Conservation (phyloP, 768 basidiomycete genomes). For the Rhodosporidiobolus sp. region DNA sequence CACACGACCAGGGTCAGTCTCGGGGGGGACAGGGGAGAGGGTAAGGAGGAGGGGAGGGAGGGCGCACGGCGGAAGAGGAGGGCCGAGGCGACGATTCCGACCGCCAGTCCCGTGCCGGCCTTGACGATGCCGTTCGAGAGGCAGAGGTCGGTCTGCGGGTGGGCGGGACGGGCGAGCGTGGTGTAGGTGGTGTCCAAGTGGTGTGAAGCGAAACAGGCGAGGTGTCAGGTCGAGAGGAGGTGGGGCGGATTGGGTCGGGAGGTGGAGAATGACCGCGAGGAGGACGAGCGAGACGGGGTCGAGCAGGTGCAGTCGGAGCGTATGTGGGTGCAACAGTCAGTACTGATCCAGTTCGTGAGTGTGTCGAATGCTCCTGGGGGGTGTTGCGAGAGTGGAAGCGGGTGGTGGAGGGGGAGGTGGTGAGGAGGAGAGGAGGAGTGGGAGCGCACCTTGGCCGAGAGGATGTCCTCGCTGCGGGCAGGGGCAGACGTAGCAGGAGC, state of each 20-base stretch:
- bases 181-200: not conserved
- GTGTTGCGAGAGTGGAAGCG: conserved; percentile 43
- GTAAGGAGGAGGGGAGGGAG: not conserved
- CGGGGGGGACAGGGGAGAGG: not conserved
- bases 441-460: conserved; percentile 73
- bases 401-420: conserved; percentile 61
- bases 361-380: too few relatives aligned
- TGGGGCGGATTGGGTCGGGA: not conserved
- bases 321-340: too few relatives aligned
- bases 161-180: not conserved
- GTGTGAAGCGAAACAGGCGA: not conserved
- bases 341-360: too few relatives aligned
- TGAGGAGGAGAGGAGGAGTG: conserved; percentile 55
- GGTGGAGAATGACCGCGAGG: too few relatives aligned
- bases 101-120: conserved; percentile 81
- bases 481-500: conserved; percentile 49
- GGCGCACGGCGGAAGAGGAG: conserved; percentile 84
- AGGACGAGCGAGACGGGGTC: too few relatives aligned
- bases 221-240: not conserved
- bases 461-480: conserved; percentile 82
- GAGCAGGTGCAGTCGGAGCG: too few relatives aligned
- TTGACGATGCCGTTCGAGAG: conserved; percentile 81
- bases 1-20: not conserved
- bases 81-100: conserved; percentile 82
- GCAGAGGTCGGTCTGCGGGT: conserved; percentile 47